These are phyloP conservation scores for Rosa hybrid DNA, from an alignment of 331 rosid genomes.

Conservation along the genomic window DNA sequence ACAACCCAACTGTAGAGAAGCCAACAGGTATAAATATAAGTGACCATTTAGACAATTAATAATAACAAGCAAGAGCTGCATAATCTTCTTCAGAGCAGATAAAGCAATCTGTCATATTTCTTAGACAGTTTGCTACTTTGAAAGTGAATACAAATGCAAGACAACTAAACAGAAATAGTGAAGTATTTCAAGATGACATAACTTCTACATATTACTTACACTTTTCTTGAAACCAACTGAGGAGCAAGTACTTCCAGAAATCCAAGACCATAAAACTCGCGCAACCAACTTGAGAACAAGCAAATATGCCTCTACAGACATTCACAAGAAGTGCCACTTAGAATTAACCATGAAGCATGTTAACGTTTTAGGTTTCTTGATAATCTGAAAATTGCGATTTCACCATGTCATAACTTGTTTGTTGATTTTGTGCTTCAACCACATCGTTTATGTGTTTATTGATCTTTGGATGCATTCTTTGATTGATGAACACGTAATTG, in stretches of 20 bases:
- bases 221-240: conserved; percentile 75
- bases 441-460: no score
- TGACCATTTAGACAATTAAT: neutral
- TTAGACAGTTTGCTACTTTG: conserved; percentile 20
- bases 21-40: conserved; percentile 21
- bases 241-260: conserved; percentile 87
- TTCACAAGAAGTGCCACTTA: conserved; percentile 14
- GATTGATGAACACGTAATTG: no score
- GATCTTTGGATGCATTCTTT: no score
- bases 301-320: conserved; percentile 71
- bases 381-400: no score
- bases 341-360: no score
- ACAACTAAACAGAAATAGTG: conserved; percentile 13
- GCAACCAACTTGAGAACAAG: conserved; percentile 93
- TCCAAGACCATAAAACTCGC: conserved; percentile 89
- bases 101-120: conserved; percentile 24
- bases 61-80: neutral
- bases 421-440: no score
- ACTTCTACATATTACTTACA: conserved; percentile 50
- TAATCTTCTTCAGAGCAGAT: conserved; percentile 20
- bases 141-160: conserved; percentile 5
- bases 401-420: no score
- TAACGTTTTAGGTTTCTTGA: no score
- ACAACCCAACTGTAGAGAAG: conserved; percentile 85
- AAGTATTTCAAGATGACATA: conserved; percentile 21